Evolutionary conservation across 2,329 filamentous ascomycete species (phyloP).

Genomic region (Microdochium bolleyi): DNA sequence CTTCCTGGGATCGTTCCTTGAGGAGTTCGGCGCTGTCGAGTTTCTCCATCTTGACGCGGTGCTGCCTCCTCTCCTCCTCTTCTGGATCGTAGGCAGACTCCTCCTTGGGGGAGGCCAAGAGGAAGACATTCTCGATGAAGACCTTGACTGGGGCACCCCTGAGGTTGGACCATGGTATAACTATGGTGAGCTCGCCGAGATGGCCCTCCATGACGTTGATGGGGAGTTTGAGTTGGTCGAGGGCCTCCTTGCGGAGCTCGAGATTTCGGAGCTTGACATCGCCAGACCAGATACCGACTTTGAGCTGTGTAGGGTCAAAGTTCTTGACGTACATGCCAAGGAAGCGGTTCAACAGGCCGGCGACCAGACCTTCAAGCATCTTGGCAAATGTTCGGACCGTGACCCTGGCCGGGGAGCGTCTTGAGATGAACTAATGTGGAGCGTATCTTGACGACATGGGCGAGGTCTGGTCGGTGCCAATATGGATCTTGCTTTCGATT

Average conservation of each 20-base stretch:
- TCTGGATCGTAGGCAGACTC: conserved; percentile 89
- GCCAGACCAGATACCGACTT: conserved; percentile 97
- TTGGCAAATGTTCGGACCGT: conserved; percentile 51
- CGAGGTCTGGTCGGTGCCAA: background rate
- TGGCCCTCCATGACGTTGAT: conserved; percentile 96
- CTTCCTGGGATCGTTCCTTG: conserved; percentile 86
- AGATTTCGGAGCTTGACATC: conserved; percentile 94
- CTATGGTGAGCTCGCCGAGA: conserved; percentile 81
- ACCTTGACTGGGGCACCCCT: conserved; percentile 90
- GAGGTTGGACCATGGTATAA: conserved; percentile 96
- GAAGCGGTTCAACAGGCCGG: conserved; percentile 96
- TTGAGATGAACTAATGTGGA: conserved; percentile 13
- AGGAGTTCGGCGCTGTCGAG: conserved; percentile 92
- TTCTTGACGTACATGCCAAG: conserved; percentile 99
- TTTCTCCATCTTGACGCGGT: conserved; percentile 98
- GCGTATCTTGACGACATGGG: conserved; percentile 20
- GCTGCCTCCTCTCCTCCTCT: conserved; percentile 79
- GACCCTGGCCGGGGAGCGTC: conserved; percentile 57
- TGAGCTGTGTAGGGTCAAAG: conserved; percentile 95
- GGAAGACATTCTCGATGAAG: conserved; percentile 92
- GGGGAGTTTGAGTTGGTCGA: conserved; percentile 93
- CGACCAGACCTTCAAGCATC: conserved; percentile 97
- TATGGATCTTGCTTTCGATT: background rate
- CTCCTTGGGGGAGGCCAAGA: conserved; percentile 91
- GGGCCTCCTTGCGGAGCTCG: conserved; percentile 85